These are phyloP conservation scores for Mallotus japonicus DNA, from an alignment of 441 rosid genomes.

Conservation along the genomic window DNA sequence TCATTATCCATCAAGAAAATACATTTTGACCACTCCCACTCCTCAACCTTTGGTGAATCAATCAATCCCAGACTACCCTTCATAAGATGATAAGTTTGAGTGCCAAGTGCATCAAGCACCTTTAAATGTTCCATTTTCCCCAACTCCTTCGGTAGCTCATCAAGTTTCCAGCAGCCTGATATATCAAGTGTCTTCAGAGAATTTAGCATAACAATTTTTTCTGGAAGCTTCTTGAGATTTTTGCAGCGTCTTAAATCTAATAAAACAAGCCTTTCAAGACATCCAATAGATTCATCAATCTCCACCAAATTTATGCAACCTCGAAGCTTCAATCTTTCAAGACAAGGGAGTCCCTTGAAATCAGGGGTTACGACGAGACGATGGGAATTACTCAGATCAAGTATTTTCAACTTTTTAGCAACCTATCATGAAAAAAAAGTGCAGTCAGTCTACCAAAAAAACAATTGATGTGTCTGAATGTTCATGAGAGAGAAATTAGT, in stretches of 20 bases:
- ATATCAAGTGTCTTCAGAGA: conserved; percentile 30
- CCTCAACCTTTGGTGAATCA: too few species aligned
- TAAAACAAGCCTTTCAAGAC: conserved; percentile 14
- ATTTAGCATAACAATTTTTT: conserved; percentile 15
- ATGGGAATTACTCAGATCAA: conserved; percentile 32
- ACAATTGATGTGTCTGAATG: too few species aligned
- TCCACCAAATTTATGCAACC: conserved; percentile 27
- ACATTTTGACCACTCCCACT: too few species aligned
- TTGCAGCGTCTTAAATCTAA: conserved; percentile 27
- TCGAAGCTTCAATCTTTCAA: conserved; percentile 30
- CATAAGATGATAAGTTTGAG: too few species aligned
- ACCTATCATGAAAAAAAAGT: conserved; percentile 25
- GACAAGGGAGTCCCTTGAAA: conserved; percentile 25
- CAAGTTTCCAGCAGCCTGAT: conserved; percentile 29
- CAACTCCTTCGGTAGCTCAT: conserved; percentile 16
- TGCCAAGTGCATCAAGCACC: conserved; percentile 17
- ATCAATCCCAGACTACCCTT: too few species aligned
- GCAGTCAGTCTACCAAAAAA: too few species aligned
- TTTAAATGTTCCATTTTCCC: conserved; percentile 14
- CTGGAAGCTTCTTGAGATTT: conserved; percentile 26
- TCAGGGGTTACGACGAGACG: conserved; percentile 31
- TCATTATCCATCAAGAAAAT: too few species aligned
- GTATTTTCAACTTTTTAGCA: conserved; percentile 27
- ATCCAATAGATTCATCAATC: conserved; percentile 28
- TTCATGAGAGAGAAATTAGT: background rate